Evolutionary conservation across 1,139 yeast species (phyloP), one percentile per base, ranked within the genome.

Genomic region (Blastobotrys ciferrii): DNA sequence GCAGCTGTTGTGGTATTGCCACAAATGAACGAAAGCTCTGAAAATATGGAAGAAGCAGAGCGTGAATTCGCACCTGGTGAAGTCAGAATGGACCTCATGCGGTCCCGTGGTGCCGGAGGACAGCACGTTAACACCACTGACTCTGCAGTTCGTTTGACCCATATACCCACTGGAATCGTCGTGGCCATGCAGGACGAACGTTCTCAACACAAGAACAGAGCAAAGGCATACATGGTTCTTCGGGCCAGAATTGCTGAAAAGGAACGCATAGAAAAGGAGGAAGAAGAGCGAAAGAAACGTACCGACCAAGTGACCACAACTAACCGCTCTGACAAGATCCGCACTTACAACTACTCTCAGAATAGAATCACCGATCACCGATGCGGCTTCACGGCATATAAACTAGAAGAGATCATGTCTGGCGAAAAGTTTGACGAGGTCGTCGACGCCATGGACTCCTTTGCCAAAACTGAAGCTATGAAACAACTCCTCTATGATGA

Each of bases 61-160:
- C 70, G 92, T 42, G 79, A 79, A 52, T 88, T 92, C 67, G 82
- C 81, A 14, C 88, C 94, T 0, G 95, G 87, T 2, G 98, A 92
- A 61, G 83, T 92, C 13, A 76, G 96, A 53, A 80, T 92, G 3
- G 98, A 94, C 66, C 88, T 94, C 12, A 94, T 91, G 97, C 75
- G 98, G 60, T 88, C 98, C 0, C 82, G 96, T 47, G 99, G 98
- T 2, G 86, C 95, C 56, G 99, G 99, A 48, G 99, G 99, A 0
- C 99, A 92, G 69, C 98, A 94, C 64, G 99, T 92, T 43, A 92
- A 94, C 64, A 92, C 97, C 15, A 92, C 98, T 0, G 98, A 92
- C 65, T 88, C 97, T 0, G 99, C 98, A 0, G 98, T 92, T 15
- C 76, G 98, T 59, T 71, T 94, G 33, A 89, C 94, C 0, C 99